Conservation (phyloP, 1,284 basidiomycete genomes). For the Microbotryum saponariae region DNA sequence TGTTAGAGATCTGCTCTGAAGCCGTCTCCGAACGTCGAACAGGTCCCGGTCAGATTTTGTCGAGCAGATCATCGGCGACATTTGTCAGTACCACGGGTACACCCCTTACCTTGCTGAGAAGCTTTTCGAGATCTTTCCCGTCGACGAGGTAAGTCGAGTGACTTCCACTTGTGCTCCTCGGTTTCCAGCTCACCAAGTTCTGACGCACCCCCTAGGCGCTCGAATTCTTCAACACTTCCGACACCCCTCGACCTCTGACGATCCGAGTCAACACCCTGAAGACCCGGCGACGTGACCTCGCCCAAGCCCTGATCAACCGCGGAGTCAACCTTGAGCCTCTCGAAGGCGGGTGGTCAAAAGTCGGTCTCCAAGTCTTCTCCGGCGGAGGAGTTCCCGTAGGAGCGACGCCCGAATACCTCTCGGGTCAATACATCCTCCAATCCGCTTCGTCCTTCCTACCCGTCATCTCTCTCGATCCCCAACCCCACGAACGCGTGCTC, state of each 20-base stretch:
- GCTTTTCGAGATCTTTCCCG: constrained; percentile 85
- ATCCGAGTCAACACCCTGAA: constrained; percentile 96
- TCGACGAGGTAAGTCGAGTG: constrained; percentile 62
- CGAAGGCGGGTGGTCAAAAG: constrained; percentile 91
- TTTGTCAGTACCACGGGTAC: constrained; percentile 94
- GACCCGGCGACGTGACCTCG: constrained; percentile 85
- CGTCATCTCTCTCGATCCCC: constrained; percentile 87
- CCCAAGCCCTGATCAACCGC: constrained; percentile 87
- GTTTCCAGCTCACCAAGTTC: background rate
- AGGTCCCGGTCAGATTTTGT: constrained; percentile 83
- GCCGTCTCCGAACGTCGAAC: constrained; percentile 19
- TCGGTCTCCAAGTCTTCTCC: constrained; percentile 86
- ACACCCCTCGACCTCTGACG: constrained; percentile 90
- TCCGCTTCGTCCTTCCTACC: constrained; percentile 98
- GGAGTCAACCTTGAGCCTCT: constrained; percentile 93
- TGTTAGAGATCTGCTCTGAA: too few relatives aligned
- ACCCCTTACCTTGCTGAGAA: constrained; percentile 93
- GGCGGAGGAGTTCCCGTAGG: constrained; percentile 93
- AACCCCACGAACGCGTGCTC: constrained; percentile 86
- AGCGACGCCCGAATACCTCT: constrained; percentile 97
- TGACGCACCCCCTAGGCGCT: constrained; percentile 57
- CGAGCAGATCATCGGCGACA: constrained; percentile 78
- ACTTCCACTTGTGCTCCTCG: background rate
- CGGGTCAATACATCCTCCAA: constrained; percentile 99
- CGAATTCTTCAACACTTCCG: constrained; percentile 98